Evolutionary conservation across 768 basidiomycete genomes (phyloP).

Genomic region (Tylopilus subfusipes): DNA sequence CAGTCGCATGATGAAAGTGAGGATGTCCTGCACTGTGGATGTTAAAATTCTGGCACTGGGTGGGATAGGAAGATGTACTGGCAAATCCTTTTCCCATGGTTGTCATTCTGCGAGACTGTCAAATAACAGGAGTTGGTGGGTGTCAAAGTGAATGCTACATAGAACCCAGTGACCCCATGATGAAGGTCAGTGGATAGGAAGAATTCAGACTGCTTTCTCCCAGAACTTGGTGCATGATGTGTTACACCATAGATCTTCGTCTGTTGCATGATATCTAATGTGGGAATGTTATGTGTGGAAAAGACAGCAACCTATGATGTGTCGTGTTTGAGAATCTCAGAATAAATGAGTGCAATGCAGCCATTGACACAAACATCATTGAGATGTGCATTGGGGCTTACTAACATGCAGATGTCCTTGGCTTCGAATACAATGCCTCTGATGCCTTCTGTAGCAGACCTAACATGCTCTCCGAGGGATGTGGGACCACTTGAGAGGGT

Average conservation of each 20-base stretch:
- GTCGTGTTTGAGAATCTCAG: too few relatives aligned
- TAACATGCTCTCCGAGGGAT: not conserved
- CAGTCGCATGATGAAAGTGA: too few relatives aligned
- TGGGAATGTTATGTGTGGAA: not conserved
- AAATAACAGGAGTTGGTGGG: not conserved
- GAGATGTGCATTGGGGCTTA: not conserved
- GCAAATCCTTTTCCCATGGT: not conserved
- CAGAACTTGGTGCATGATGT: constrained; percentile 23
- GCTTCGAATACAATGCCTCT: not conserved
- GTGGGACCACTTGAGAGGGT: too few relatives aligned
- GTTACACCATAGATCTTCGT: constrained; percentile 24
- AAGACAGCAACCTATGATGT: not conserved
- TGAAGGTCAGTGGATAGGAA: not conserved
- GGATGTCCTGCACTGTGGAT: too few relatives aligned
- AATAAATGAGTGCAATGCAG: constrained; percentile 3
- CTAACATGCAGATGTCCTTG: not conserved
- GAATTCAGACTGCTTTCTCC: constrained; percentile 30
- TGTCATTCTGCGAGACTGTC: not conserved
- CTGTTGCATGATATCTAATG: not conserved
- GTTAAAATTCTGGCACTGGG: too few relatives aligned
- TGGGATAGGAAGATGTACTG: too few relatives aligned
- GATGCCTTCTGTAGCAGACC: not conserved
- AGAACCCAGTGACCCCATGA: constrained; percentile 3
- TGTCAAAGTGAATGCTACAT: not conserved
- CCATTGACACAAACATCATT: constrained; percentile 14